Evolutionary conservation across 2,329 filamentous ascomycete genomes (phyloP).

Genomic region (Penicillium sp.): DNA sequence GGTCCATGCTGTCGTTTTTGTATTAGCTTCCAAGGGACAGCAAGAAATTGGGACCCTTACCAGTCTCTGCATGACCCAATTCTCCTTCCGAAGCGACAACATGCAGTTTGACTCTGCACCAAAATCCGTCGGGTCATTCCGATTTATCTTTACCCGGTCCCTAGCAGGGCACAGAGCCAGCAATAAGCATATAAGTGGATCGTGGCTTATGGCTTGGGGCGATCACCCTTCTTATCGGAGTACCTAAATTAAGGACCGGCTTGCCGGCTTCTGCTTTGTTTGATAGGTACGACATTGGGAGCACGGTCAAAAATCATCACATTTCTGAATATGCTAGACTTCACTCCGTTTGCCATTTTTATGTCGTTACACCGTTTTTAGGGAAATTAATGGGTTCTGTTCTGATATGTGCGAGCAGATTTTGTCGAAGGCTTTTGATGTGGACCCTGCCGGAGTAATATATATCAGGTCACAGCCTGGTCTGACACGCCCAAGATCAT

Average conservation of each 20-base stretch:
- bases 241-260: too few species aligned
- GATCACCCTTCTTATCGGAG: not conserved
- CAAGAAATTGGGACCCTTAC: not conserved
- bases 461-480: not conserved
- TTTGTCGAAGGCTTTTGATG: not conserved
- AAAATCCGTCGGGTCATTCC: not conserved
- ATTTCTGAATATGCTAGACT: not conserved
- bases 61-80: not conserved
- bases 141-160: not conserved
- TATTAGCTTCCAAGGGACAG: not conserved
- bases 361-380: not conserved
- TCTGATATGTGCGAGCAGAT: not conserved
- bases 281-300: too few species aligned
- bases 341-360: not conserved
- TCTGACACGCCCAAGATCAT: not conserved
- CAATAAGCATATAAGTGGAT: not conserved
- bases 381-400: not conserved
- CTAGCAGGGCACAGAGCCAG: not conserved
- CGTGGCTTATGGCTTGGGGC: not conserved
- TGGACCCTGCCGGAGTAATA: slow-evolving; percentile 1
- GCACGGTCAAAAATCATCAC: not conserved
- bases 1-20: too few species aligned
- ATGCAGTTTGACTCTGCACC: not conserved
- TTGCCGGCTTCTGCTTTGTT: too few species aligned
- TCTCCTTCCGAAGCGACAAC: not conserved